phyloP scores from a whole-genome alignment of 805 yeast genomes.

The Wickerhamiella slavikovae region DNA sequence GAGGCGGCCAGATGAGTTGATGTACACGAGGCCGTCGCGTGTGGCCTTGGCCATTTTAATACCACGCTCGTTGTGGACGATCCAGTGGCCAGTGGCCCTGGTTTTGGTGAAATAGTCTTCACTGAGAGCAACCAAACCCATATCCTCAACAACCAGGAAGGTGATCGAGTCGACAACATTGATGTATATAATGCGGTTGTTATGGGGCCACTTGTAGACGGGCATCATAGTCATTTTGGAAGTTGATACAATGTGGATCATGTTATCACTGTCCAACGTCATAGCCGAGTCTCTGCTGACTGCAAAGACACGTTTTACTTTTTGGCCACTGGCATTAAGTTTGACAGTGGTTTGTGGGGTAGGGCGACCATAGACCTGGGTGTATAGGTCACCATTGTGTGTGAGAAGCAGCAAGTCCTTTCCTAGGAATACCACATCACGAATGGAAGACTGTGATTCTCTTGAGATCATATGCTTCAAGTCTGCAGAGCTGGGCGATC shows the following conservation, averaged over 20 bases:
- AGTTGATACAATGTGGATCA: not conserved
- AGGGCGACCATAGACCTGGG: too few relatives aligned
- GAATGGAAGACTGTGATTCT: too few relatives aligned
- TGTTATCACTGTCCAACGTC: not conserved
- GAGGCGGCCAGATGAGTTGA: not conserved
- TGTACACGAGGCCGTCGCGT: not conserved
- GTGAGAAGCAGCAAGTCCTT: too few relatives aligned
- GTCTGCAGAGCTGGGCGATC: too few relatives aligned
- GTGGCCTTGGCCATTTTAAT: not conserved
- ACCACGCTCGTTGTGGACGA: not conserved
- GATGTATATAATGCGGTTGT: not conserved
- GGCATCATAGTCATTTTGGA: not conserved
- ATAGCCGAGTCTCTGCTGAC: too few relatives aligned
- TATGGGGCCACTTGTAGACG: not conserved
- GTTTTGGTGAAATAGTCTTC: not conserved
- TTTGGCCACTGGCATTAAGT: too few relatives aligned
- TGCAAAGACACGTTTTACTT: too few relatives aligned
- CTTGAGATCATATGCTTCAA: too few relatives aligned
- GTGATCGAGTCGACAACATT: not conserved
- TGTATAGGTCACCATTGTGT: too few relatives aligned
- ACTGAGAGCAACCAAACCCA: not conserved
- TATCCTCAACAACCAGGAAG: not conserved
- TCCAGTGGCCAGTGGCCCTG: conserved; percentile 1
- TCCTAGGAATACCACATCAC: too few relatives aligned
- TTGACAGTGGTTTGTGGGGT: too few relatives aligned